Evolutionary conservation across 2,329 filamentous ascomycete species (phyloP), one percentile per base, ranked within the genome.

Genomic region (Colletotrichum sp.): DNA sequence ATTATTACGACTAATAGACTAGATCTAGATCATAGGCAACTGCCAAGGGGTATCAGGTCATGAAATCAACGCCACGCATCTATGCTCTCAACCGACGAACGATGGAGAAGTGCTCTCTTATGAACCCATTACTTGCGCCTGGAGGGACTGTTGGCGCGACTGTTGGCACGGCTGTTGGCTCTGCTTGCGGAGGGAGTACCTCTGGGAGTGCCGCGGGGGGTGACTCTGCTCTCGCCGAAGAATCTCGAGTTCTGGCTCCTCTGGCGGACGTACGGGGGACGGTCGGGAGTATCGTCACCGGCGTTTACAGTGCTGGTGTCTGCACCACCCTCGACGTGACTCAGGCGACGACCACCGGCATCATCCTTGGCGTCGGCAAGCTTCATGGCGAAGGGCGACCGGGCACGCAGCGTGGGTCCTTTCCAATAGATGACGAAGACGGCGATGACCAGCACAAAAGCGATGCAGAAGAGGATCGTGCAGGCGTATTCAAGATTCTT

Each of bases 371-470:
- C 88, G 21, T 85, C 84, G 13, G 90, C 90, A 4, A 94, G 84
- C 55, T 89, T 88, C 83, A 94, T 91, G 0, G 93, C 93, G 78
- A 94, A 94, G 0, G 90, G 89, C 14, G 92, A 94, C 3, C 89
- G 84, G 73, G 89, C 87, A 52, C 93, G 90, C 18, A 94, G 87
- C 0, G 77, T 76, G 0, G 92, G 91, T 0, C 93, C 93, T 71
- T 90, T 90, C 86, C 87, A 92, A 85, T 94, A 94, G 76, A 94
- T 92, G 62, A 91, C 85, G 76, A 94, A 94, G 7, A 94, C 91
- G 0, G 91, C 90, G 21, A 89, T 78, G 8, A 93, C 92, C 1
- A 94, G 87, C 1, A 92, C 77, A 65, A 91, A 86, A 0, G 92
- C 89, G 67, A 94, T 91, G 78, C 86, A 88, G 79, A 90, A 91